Conservation (phyloP, 2,329 filamentous ascomycete species). For the Cercospora janseana region DNA sequence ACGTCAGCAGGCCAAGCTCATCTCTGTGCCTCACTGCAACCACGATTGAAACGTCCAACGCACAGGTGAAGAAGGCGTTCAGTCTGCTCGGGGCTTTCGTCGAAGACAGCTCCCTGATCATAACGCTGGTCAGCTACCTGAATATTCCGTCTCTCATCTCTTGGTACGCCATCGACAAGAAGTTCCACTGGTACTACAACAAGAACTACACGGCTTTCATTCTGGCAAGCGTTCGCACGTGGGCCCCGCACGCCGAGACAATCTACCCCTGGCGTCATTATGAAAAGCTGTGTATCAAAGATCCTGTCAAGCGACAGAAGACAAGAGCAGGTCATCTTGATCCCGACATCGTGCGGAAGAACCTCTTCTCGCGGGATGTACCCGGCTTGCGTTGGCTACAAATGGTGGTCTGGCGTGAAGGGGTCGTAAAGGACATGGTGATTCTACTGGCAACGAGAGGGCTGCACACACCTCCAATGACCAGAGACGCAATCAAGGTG, state of each 20-base stretch:
- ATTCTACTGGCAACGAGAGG: constrained; percentile 58
- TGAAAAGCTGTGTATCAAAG: constrained; percentile 55
- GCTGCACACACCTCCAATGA: constrained; percentile 43
- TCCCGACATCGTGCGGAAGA: constrained; percentile 19
- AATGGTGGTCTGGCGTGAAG: constrained; percentile 62
- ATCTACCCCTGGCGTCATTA: constrained; percentile 65
- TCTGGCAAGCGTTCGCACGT: constrained; percentile 52
- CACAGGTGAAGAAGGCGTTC: constrained; percentile 27
- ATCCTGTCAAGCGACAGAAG: constrained; percentile 49
- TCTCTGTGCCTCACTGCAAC: background rate
- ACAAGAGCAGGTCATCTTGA: constrained; percentile 18
- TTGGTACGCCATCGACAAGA: constrained; percentile 63
- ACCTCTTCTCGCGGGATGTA: constrained; percentile 48
- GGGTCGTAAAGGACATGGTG: constrained; percentile 61
- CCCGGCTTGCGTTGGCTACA: constrained; percentile 67
- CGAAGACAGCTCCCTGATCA: constrained; percentile 50
- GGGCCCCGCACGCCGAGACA: constrained; percentile 55
- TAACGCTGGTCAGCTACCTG: constrained; percentile 57
- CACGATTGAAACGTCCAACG: constrained; percentile 14
- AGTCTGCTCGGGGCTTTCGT: constrained; percentile 39
- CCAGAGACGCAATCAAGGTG: constrained; percentile 27
- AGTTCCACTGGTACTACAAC: constrained; percentile 62
- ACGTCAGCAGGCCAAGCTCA: no score
- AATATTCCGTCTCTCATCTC: constrained; percentile 57
- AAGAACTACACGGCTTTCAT: constrained; percentile 60